Conservation (phyloP, 306 rosid genomes). For the Dalbergia oliveri region DNA sequence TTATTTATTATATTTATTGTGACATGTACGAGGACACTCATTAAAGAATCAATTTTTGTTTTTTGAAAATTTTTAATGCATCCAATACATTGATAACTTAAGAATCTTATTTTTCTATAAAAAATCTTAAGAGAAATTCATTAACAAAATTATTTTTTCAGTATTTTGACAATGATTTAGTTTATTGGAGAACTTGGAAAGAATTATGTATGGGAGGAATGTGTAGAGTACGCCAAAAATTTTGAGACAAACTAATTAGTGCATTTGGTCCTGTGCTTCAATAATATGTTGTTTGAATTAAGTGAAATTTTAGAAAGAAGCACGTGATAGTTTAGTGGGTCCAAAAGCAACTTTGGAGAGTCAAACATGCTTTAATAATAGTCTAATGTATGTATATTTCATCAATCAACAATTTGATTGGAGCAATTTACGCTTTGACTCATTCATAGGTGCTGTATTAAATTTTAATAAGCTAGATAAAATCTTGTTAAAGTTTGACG, state of each 20-base stretch:
- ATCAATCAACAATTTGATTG: conserved; percentile 17
- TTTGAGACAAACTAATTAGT: neutral
- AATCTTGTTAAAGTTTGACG: conserved; percentile 10
- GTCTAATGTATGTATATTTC: neutral
- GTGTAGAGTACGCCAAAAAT: neutral
- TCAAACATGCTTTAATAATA: conserved; percentile 28
- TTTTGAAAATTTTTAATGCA: too few relatives aligned
- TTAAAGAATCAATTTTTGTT: too few relatives aligned
- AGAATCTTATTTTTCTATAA: too few relatives aligned
- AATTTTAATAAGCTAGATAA: neutral
- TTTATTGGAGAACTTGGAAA: too few relatives aligned
- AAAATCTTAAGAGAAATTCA: too few relatives aligned
- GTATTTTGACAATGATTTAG: neutral
- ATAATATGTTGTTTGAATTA: conserved; percentile 15
- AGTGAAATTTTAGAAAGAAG: conserved; percentile 5
- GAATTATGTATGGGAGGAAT: neutral
- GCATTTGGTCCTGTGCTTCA: neutral
- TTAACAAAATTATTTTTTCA: neutral
- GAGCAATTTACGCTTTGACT: conserved; percentile 21
- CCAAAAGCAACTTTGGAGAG: conserved; percentile 13
- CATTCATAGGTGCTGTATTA: neutral
- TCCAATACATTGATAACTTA: too few relatives aligned
- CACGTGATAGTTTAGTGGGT: conserved; percentile 4
- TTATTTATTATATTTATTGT: too few relatives aligned
- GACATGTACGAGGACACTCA: too few relatives aligned